Evolutionary conservation across 768 basidiomycete species (phyloP), one percentile per base, ranked within the genome.

Genomic region (Leccinum variicolor): DNA sequence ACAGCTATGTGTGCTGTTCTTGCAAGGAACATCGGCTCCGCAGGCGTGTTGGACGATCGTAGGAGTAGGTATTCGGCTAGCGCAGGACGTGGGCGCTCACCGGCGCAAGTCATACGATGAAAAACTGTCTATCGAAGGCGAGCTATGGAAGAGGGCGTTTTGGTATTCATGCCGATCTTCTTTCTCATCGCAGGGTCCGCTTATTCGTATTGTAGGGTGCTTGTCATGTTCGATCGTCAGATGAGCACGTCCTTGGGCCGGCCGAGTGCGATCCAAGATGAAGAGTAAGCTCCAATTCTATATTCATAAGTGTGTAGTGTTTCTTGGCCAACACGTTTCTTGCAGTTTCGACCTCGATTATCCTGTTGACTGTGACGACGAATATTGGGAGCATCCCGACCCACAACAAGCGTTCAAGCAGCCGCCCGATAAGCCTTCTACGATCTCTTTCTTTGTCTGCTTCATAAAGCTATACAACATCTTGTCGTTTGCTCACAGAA

Each of bases 31-130:
- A 0, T 83, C 81, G 0, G 79, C 81, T 0, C 85, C 84, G 3
- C 85, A 87, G 54, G 79, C 82, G 11, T 82, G 79, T 55, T 92
- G 90, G 90, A 82, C 82, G 54, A 75, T 84, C 8, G 76, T 85
- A 29, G 88, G 89, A 4, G 78, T 82, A 31, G 83, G 80, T 34
- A 73, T 88, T 15, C 79, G 85, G 6, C 72, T 79, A 9, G 81
- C 81, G 1, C 81, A 86, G 63, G 86, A 87, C 57, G 78, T 85
- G 4, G 80, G 87, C 9, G 81, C 80, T 1, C 83, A 85, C 56
- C 69, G 79, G 13, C 67, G 73, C 57, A 75, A 74, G 59, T 69
- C 65, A 47, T 70, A 71, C 61, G 59, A 57, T 25, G 33, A 57
- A 64, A 33, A 65, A 10, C 73, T 69, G 2, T 75, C 76, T 1